Conservation (phyloP, 1,284 basidiomycete genomes). For the Malassezia sympodialis region DNA sequence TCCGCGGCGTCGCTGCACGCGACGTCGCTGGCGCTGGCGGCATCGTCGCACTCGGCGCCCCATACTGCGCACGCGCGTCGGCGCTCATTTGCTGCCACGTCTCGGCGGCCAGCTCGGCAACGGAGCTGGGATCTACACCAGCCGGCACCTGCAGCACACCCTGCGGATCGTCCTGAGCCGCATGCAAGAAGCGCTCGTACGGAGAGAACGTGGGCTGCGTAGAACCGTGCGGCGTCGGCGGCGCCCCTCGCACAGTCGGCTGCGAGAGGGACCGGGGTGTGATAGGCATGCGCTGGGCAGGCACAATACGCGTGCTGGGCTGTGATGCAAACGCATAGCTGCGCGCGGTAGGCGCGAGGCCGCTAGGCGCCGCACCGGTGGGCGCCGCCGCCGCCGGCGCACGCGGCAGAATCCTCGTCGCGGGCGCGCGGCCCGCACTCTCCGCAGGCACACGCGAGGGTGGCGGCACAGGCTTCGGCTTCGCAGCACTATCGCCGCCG, state of each 20-base stretch:
- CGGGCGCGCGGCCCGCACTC: background rate
- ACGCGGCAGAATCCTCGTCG: background rate
- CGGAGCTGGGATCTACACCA: background rate
- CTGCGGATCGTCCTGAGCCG: conserved; percentile 8
- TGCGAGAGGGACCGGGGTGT: background rate
- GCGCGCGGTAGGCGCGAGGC: background rate
- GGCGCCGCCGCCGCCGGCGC: background rate
- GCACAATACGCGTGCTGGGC: background rate
- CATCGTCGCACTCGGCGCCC: background rate
- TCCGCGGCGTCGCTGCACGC: background rate
- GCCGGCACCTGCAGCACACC: background rate
- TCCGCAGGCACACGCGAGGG: background rate
- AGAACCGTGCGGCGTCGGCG: background rate
- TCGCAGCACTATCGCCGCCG: background rate
- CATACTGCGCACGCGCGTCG: background rate
- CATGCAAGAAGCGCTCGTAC: conserved; percentile 5
- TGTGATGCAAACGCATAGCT: conserved; percentile 15
- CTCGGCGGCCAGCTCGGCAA: background rate
- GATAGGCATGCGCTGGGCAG: background rate
- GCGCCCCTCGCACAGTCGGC: background rate
- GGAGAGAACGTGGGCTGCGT: background rate
- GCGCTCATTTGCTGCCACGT: conserved; percentile 7
- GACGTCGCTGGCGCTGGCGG: background rate
- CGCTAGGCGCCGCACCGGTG: background rate
- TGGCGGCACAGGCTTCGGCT: background rate